Base-by-base conservation (phyloP, 2,329 filamentous ascomycete genomes). In the Alternaria panax region DNA sequence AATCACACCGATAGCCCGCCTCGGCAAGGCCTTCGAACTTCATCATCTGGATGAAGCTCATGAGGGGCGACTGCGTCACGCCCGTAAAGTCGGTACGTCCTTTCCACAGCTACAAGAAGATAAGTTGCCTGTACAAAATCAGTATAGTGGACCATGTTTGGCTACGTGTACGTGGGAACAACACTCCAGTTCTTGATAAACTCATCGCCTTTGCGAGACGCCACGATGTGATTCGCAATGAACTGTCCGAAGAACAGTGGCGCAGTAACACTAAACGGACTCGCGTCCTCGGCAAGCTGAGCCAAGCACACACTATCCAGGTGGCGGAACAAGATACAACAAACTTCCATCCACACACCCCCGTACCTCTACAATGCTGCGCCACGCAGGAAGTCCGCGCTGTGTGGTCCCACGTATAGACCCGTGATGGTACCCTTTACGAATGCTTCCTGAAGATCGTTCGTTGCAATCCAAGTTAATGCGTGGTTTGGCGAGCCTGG, bases 171-270 rank as follows among this genome's bases (percentile, higher is more conserved):
- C 30, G 12, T 2, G 14, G 11, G 16, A 2, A 80, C 75, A 80
- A 80, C 82, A 80, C 75, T 80, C 81, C 82, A 57, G 69, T 74
- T 66, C 62, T 77, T 79, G 55, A 84, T 80, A 59, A 84, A 82
- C 0, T 69, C 68, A 52, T 82, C 80, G 9, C 77, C 76, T 34
- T 79, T 78, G 36, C 80, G 77, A 2, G 76, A 68, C 2, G 80
- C 79, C 12, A 84, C 75, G 60, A 83, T 83, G 47, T 80, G 78
- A 51, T 84, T 84, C 25, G 71, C 68, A 43, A 75, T 73, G 7
- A 61, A 51, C 20, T 71, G 67, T 3, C 53, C 69, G 34, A 71
- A 73, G 60, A 73, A 65, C 55, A 65, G 63, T 30, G 72, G 70
- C 2, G 62, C 60, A 12, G 72, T 66, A 8, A 80, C 68, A 25